Evolutionary conservation across 78 protist species (phyloP).

Genomic region (Neovahlkampfia damariscottae): DNA sequence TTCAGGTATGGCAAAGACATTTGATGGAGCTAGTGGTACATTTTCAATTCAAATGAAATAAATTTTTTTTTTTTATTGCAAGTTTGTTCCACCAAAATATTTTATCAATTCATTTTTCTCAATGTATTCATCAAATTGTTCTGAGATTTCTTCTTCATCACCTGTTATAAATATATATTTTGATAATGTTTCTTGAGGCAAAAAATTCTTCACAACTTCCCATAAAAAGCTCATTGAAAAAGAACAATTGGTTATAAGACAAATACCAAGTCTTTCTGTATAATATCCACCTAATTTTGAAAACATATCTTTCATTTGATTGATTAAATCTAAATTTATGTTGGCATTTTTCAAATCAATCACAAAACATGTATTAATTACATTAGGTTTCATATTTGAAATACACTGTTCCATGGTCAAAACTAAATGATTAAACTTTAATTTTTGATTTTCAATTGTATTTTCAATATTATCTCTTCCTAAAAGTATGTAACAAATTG

Average conservation of each 20-base stretch:
- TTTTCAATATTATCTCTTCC: background rate
- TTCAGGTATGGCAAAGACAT: too few species aligned
- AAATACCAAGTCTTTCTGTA: background rate
- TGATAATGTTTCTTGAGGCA: background rate
- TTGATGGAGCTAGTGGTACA: too few species aligned
- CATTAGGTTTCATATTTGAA: background rate
- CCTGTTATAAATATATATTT: background rate
- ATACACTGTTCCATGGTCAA: background rate
- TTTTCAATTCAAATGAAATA: too few species aligned
- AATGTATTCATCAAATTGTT: too few species aligned
- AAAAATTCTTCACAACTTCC: background rate
- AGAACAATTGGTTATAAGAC: background rate
- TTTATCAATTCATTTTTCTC: too few species aligned
- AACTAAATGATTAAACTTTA: background rate
- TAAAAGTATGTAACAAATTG: background rate
- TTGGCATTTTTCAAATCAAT: background rate
- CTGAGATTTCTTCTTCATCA: too few species aligned
- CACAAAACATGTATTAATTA: background rate
- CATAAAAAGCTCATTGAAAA: background rate
- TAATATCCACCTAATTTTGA: background rate
- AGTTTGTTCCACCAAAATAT: too few species aligned
- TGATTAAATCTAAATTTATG: background rate
- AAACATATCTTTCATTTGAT: background rate
- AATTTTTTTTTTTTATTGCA: too few species aligned
- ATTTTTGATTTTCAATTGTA: background rate